A percentile compares a stretch with the other conserved stretches of the same genome.
phyloP scores from a whole-genome alignment of 139 green algal genomes.

The Chlamydomonas applanata region DNA sequence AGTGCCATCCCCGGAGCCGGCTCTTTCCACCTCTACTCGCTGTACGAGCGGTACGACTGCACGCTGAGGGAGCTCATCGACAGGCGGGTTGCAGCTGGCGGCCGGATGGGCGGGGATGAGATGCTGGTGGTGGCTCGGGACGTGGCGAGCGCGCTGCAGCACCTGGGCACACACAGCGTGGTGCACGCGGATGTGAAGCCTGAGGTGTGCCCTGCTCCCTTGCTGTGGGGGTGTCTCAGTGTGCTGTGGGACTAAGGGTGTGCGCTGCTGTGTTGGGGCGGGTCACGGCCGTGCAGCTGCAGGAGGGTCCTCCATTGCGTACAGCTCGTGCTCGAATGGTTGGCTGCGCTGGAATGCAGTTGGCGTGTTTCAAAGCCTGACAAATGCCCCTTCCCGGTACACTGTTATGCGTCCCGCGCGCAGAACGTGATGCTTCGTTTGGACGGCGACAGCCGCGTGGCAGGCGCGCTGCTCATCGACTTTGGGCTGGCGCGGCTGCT shows the following conservation, averaged over 20 bases:
- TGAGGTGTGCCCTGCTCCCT: too few relatives aligned
- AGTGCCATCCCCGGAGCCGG: background rate
- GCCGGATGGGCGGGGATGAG: background rate
- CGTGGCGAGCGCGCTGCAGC: conserved; percentile 1
- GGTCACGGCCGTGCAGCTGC: background rate
- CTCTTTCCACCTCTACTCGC: conserved; percentile 9
- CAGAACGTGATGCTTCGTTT: too few relatives aligned
- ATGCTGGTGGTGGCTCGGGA: conserved; percentile 7
- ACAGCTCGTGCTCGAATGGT: background rate
- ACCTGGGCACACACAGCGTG: conserved; percentile 3
- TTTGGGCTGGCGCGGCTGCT: conserved; percentile 10
- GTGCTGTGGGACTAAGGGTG: too few relatives aligned
- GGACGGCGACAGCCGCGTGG: background rate
- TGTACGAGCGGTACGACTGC: conserved; percentile 11
- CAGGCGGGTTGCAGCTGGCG: too few relatives aligned
- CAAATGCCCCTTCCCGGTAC: background rate
- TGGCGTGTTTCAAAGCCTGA: background rate
- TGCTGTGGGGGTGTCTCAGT: too few relatives aligned
- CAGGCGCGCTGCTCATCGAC: conserved; percentile 7
- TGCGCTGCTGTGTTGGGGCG: background rate
- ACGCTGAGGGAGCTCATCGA: conserved; percentile 3
- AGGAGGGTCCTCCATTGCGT: background rate
- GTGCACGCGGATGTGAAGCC: conserved; percentile 4
- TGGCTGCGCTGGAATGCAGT: background rate
- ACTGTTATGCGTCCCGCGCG: background rate